Percentiles rank a stretch among this genome's conserved stretches.
Evolutionary conservation across 2,329 filamentous ascomycete species (phyloP).

Genomic region (Colletotrichum costaricense): DNA sequence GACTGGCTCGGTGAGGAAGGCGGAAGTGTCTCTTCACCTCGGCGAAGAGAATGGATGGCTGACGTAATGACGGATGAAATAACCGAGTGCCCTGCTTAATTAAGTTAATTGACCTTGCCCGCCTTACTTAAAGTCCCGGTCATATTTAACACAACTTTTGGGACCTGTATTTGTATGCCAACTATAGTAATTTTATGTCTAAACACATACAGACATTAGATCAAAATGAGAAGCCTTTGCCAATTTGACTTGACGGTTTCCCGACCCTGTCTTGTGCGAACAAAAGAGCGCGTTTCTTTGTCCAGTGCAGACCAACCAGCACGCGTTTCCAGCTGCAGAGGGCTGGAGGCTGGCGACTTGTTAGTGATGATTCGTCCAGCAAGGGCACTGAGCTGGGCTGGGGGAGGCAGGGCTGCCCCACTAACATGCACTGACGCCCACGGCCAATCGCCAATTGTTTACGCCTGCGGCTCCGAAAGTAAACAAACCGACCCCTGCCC

Average conservation of each 20-base stretch:
- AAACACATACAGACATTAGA: not conserved
- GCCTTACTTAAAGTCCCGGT: too few species aligned
- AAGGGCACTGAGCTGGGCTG: constrained; percentile 15
- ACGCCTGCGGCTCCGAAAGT: constrained; percentile 32
- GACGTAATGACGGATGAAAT: not conserved
- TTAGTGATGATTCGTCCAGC: constrained; percentile 20
- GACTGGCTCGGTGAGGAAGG: not conserved
- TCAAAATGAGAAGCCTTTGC: not conserved
- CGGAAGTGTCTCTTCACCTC: not conserved
- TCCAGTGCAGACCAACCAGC: constrained; percentile 9
- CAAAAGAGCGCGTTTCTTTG: constrained; percentile 27
- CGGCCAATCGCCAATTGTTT: constrained; percentile 32
- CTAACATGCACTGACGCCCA: constrained; percentile 19
- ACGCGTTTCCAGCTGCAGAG: constrained; percentile 15
- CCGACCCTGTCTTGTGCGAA: not conserved
- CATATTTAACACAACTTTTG: not conserved
- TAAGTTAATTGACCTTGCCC: too few species aligned
- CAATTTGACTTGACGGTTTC: not conserved
- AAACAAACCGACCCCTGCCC: constrained; percentile 35
- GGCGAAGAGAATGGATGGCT: not conserved
- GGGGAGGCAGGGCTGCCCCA: constrained; percentile 19
- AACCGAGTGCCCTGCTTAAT: too few species aligned
- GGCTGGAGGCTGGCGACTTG: not conserved
- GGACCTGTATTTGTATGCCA: not conserved
- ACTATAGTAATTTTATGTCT: not conserved